These are phyloP conservation scores for Berberis thunbergii DNA, from an alignment of 164 flowering plant species.

Conservation along the genomic window DNA sequence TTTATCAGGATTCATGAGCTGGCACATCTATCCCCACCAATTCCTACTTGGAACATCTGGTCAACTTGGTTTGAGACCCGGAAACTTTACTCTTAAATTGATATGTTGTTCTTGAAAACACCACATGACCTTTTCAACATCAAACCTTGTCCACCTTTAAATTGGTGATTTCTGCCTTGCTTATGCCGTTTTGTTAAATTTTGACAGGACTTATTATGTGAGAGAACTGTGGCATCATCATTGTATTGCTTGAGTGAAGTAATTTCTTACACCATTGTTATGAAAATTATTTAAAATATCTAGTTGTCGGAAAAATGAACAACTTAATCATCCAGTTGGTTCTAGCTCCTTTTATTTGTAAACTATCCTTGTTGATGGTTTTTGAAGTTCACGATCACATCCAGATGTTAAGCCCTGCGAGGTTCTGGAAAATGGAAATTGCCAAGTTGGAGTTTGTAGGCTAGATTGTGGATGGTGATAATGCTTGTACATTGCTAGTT, in stretches of 20 bases:
- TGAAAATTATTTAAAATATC: no score
- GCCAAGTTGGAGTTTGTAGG: no score
- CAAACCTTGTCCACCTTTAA: neutral
- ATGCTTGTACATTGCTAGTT: no score
- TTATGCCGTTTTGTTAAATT: neutral
- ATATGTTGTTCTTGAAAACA: neutral
- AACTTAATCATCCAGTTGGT: no score
- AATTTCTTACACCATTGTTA: neutral
- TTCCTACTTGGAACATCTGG: conserved; percentile 8
- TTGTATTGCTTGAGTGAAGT: neutral
- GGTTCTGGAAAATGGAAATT: no score
- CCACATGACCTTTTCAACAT: conserved; percentile 6
- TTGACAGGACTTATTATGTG: neutral
- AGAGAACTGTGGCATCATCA: neutral
- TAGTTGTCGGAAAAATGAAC: no score
- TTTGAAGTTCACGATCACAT: no score
- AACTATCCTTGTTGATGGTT: no score
- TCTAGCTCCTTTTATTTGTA: no score
- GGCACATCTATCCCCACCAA: conserved; percentile 1
- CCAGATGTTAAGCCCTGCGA: no score
- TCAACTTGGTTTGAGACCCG: conserved; percentile 4
- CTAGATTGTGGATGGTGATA: no score
- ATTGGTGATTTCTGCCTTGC: neutral
- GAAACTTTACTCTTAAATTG: conserved; percentile 1
- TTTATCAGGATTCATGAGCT: conserved; percentile 10